Conservation (phyloP, 306 rosid genomes). For the Trichosanthes truncata region DNA sequence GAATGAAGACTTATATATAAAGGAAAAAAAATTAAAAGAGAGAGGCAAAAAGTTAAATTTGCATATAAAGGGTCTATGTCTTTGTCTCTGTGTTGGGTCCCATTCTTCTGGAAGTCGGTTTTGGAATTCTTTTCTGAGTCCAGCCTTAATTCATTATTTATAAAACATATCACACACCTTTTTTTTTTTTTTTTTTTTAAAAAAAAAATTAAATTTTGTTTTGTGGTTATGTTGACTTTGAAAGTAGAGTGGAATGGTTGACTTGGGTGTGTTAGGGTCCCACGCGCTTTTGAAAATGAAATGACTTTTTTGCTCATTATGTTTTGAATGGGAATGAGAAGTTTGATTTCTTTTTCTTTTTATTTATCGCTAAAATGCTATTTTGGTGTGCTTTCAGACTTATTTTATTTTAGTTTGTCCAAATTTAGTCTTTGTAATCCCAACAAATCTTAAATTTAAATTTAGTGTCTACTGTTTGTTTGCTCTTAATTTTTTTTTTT, state of each 20-base stretch:
- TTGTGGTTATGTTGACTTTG: slow-evolving; percentile 4
- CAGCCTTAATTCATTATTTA: neutral
- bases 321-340: neutral
- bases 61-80: neutral
- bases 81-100: neutral
- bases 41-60: neutral
- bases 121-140: slow-evolving; percentile 2
- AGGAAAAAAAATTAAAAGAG: neutral
- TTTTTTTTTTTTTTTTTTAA: no score
- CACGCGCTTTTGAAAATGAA: slow-evolving; percentile 10
- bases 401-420: no score
- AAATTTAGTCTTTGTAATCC: no score
- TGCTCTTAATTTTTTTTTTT: no score
- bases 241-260: neutral
- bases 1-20: neutral
- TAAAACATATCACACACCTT: neutral
- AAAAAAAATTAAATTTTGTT: neutral
- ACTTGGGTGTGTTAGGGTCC: neutral
- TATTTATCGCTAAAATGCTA: no score
- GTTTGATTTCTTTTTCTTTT: neutral
- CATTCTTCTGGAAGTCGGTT: slow-evolving; percentile 7
- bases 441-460: no score
- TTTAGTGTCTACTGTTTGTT: no score
- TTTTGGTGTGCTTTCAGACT: no score
- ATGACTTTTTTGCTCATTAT: slow-evolving; percentile 1